These are phyloP conservation scores for Alternaria sp. DNA, from an alignment of 2,329 filamentous ascomycete genomes.

Conservation along the genomic window DNA sequence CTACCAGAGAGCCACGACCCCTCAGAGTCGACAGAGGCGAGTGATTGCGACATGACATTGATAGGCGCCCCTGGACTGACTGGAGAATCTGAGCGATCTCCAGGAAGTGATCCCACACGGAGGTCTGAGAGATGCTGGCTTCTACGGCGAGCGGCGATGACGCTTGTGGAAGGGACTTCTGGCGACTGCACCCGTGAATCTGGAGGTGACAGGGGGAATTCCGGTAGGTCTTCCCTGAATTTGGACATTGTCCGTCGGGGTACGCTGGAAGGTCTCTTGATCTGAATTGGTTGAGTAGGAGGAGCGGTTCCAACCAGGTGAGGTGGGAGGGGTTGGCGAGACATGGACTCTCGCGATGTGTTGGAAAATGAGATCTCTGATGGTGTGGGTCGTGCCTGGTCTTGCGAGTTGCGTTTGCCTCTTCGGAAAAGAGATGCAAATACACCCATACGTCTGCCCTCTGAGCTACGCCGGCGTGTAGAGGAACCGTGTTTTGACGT, in stretches of 20 bases:
- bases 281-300: constrained; percentile 43
- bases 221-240: constrained; percentile 90
- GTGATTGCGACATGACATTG: constrained; percentile 72
- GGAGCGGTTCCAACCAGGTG: constrained; percentile 53
- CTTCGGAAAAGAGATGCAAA: constrained; percentile 70
- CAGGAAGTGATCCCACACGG: constrained; percentile 33
- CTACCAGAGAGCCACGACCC: constrained; percentile 93
- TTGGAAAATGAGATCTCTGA: constrained; percentile 82
- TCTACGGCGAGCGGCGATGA: constrained; percentile 49
- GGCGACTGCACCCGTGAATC: constrained; percentile 82
- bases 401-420: constrained; percentile 58
- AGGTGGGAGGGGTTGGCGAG: constrained; percentile 59
- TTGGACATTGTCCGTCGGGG: constrained; percentile 86
- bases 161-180: constrained; percentile 61
- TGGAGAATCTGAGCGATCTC: constrained; percentile 52
- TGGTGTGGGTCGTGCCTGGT: constrained; percentile 60
- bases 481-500: constrained; percentile 33
- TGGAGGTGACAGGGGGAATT: constrained; percentile 83
- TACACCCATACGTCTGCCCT: constrained; percentile 43
- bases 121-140: constrained; percentile 48
- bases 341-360: constrained; percentile 86
- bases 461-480: constrained; percentile 41
- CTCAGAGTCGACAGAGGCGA: constrained; percentile 94
- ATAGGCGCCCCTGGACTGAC: constrained; percentile 42
- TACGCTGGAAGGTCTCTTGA: constrained; percentile 59